A percentile compares a stretch with the other conserved stretches of the same genome.
Conservation (phyloP, 2,329 filamentous ascomycete genomes). For the Dothistroma septosporum region DNA sequence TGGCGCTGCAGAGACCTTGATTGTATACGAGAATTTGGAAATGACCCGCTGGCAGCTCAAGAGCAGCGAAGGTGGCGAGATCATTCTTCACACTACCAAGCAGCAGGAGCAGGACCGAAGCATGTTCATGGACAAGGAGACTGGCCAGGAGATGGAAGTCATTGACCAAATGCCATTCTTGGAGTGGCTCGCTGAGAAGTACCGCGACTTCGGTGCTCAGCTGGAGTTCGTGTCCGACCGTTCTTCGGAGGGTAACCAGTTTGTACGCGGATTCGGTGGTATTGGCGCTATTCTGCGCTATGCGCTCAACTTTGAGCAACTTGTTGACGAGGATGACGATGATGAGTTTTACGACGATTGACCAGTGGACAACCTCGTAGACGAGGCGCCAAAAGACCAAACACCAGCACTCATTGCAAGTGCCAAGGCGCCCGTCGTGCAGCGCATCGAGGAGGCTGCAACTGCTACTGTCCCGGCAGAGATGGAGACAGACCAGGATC, state of each 20-base stretch:
- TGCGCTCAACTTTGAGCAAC: constrained; percentile 99
- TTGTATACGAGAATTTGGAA: constrained; percentile 96
- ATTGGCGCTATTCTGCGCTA: constrained; percentile 96
- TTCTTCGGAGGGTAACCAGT: constrained; percentile 98
- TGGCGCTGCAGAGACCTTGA: constrained; percentile 88
- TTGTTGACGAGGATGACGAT: constrained; percentile 72
- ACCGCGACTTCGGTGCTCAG: constrained; percentile 93
- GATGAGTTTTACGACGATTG: constrained; percentile 91
- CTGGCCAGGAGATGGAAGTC: constrained; percentile 96
- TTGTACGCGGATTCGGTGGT: constrained; percentile 98
- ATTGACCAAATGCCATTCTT: constrained; percentile 84
- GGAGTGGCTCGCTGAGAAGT: constrained; percentile 99
- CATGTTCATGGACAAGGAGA: constrained; percentile 91
- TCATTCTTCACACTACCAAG: constrained; percentile 85
- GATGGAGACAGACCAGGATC: constrained; percentile 14
- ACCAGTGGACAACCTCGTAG: constrained; percentile 63
- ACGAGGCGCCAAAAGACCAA: constrained; percentile 71
- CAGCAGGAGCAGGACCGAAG: constrained; percentile 72
- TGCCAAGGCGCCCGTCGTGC: constrained; percentile 53
- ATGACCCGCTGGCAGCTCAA: constrained; percentile 89
- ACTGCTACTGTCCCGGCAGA: constrained; percentile 30
- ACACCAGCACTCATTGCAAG: constrained; percentile 42
- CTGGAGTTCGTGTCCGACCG: constrained; percentile 97
- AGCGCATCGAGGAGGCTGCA: constrained; percentile 31
- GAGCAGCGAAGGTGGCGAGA: constrained; percentile 65